Base-by-base conservation (phyloP, 768 basidiomycete species). In the Lactifluus rugatus region DNA sequence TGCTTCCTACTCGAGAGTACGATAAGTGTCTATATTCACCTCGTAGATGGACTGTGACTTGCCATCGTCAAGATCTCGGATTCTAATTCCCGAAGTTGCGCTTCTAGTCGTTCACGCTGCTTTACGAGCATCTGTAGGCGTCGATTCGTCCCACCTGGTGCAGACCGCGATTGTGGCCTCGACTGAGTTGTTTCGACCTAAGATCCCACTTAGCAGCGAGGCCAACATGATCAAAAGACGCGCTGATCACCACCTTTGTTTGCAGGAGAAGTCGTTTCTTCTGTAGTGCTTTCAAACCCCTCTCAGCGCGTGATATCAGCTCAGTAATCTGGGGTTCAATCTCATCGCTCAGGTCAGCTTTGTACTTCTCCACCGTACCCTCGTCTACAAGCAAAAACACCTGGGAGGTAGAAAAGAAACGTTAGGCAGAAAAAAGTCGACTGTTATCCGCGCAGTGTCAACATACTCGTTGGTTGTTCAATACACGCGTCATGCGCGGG, bases 241-340 rank as follows among this genome's bases (percentile, higher is more conserved):
- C 55, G 11, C 32, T n/a, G 3, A 31, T 31, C 9, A 69, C 9
- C 36, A 87, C 89, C 76, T 89, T 89, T 21, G 78, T 75, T 66
- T 84, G 79, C 42, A 89, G 70, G 48, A 76, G 66, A 48, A 71
- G 75, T 62, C 86, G 84, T 66, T 81, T 81, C 73, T 84, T 85
- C 62, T 77, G 72, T 54, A 91, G 69, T 9, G 73, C 66, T 28
- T 78, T 76, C 34, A 90, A 69, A 1, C 87, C 87, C 64, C 81
- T 81, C 65, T 89, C 84, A 0, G 87, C 83, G 23, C 81, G 78
- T 55, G 81, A 76, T 19, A 89, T 78, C 16, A 92, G 80, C 62
- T 91, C 87, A 47, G 76, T 80, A 19, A 92, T 84, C 31, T 85
- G 81, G 17, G 89, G 89, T 59, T 91, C 89, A 10, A 92, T 81